A percentile compares a stretch with the other conserved stretches of the same genome.
These are phyloP conservation scores for Chalaropsis ovoidea DNA, from an alignment of 2,329 filamentous ascomycete genomes.

Conservation along the genomic window DNA sequence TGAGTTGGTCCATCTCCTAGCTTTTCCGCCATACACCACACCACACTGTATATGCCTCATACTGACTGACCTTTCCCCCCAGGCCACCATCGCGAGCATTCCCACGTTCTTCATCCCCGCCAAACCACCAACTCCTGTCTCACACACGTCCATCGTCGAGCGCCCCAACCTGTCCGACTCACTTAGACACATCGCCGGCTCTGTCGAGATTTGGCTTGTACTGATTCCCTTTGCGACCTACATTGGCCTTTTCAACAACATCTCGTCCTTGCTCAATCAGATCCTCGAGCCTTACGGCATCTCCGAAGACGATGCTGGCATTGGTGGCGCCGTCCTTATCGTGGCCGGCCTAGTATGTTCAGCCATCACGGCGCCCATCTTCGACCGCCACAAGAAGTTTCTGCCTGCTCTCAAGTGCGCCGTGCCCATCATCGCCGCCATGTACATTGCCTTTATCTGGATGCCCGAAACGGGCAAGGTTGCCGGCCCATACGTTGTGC, in stretches of 20 bases:
- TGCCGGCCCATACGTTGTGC: slow-evolving; percentile 62
- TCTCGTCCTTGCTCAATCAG: slow-evolving; percentile 81
- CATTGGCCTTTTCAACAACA: slow-evolving; percentile 87
- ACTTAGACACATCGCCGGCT: slow-evolving; percentile 44
- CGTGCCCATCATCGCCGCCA: slow-evolving; percentile 62
- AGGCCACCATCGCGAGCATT: slow-evolving; percentile 55
- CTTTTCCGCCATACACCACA: not conserved
- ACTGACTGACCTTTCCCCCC: not conserved
- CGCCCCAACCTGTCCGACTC: slow-evolving; percentile 46
- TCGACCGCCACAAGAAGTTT: slow-evolving; percentile 77
- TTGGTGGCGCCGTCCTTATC: slow-evolving; percentile 81
- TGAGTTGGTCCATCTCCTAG: slow-evolving; percentile 36
- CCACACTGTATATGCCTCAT: not conserved
- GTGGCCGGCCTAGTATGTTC: slow-evolving; percentile 71
- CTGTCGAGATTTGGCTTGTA: slow-evolving; percentile 68
- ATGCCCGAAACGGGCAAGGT: slow-evolving; percentile 51
- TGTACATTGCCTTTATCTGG: slow-evolving; percentile 71
- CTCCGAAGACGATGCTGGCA: slow-evolving; percentile 72
- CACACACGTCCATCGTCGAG: slow-evolving; percentile 52
- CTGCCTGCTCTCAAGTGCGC: slow-evolving; percentile 61
- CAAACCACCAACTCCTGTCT: slow-evolving; percentile 64
- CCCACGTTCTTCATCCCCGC: slow-evolving; percentile 75
- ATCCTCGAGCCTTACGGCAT: slow-evolving; percentile 81
- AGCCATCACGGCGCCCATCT: slow-evolving; percentile 67
- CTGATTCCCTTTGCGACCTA: slow-evolving; percentile 72